Conservation (phyloP, 331 rosid species). For the Stylosanthes scabra region DNA sequence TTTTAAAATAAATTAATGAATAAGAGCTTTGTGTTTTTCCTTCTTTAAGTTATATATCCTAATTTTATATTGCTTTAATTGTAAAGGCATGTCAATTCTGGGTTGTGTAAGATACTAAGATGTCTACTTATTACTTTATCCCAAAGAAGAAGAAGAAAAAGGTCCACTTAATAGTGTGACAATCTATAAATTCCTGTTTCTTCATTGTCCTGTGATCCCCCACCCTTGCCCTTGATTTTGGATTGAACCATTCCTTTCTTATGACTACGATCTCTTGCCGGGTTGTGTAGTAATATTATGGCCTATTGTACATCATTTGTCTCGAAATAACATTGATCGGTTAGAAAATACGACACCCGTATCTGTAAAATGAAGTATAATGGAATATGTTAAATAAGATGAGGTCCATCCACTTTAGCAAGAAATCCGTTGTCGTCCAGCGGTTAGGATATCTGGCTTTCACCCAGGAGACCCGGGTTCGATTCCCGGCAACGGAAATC, state of each 20-base stretch:
- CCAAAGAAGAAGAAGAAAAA: too few relatives aligned
- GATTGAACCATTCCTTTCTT: background rate
- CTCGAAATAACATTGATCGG: background rate
- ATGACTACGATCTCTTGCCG: background rate
- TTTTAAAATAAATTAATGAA: conserved; percentile 32
- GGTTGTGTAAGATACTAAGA: background rate
- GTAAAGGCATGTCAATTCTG: conserved; percentile 22
- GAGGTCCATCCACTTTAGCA: too few relatives aligned
- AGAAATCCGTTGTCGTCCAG: too few relatives aligned
- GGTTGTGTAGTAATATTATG: background rate
- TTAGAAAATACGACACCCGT: too few relatives aligned
- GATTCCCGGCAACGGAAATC: too few relatives aligned
- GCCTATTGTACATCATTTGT: background rate
- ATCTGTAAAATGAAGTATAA: too few relatives aligned
- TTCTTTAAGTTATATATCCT: conserved; percentile 29
- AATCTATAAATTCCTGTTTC: conserved; percentile 7
- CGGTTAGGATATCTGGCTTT: too few relatives aligned
- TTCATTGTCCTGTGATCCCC: background rate
- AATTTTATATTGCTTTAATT: conserved; percentile 25
- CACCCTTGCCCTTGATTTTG: background rate
- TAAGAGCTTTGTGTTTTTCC: conserved; percentile 22
- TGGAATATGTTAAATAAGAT: too few relatives aligned
- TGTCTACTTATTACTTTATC: too few relatives aligned
- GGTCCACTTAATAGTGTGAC: conserved; percentile 1
- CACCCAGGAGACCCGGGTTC: too few relatives aligned